Conservation (phyloP, 2,329 filamentous ascomycete genomes). For the Biscogniauxia sp. region DNA sequence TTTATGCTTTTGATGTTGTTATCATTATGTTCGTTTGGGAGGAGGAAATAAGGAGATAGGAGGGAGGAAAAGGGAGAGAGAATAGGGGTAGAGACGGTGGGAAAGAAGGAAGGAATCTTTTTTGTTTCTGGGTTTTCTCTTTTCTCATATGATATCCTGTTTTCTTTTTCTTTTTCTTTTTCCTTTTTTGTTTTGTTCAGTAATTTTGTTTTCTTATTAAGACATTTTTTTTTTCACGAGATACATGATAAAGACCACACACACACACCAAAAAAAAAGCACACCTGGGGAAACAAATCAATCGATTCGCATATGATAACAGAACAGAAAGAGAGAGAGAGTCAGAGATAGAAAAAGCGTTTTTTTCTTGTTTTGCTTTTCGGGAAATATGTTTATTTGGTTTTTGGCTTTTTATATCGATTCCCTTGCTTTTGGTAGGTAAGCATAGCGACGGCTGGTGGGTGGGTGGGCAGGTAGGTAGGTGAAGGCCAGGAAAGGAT, state of each 20-base stretch:
- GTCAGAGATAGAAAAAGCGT: conserved; percentile 4
- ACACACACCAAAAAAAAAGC: not conserved
- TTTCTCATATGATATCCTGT: not conserved
- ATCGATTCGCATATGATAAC: conserved; percentile 5
- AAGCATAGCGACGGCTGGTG: conserved; percentile 4
- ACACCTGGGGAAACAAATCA: too few relatives aligned
- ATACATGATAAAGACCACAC: conserved; percentile 1
- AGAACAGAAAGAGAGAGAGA: conserved; percentile 5
- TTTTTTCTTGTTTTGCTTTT: not conserved
- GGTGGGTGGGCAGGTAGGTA: not conserved
- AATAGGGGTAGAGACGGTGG: too few relatives aligned
- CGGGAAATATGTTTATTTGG: not conserved
- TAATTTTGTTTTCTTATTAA: conserved; percentile 13
- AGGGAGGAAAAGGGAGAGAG: too few relatives aligned
- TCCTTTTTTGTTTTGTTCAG: conserved; percentile 15
- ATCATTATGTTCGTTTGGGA: too few relatives aligned
- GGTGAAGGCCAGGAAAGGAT: not conserved
- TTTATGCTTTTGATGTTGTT: too few relatives aligned
- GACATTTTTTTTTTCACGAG: conserved; percentile 9
- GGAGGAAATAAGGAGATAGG: too few relatives aligned
- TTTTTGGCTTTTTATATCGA: not conserved
- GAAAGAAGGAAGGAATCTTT: too few relatives aligned
- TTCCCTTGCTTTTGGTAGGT: not conserved
- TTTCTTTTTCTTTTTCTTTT: conserved; percentile 8
- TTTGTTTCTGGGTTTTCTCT: too few relatives aligned